Base-by-base conservation (phyloP, 352 stramenopile genomes). In the Phytophthora constricta region DNA sequence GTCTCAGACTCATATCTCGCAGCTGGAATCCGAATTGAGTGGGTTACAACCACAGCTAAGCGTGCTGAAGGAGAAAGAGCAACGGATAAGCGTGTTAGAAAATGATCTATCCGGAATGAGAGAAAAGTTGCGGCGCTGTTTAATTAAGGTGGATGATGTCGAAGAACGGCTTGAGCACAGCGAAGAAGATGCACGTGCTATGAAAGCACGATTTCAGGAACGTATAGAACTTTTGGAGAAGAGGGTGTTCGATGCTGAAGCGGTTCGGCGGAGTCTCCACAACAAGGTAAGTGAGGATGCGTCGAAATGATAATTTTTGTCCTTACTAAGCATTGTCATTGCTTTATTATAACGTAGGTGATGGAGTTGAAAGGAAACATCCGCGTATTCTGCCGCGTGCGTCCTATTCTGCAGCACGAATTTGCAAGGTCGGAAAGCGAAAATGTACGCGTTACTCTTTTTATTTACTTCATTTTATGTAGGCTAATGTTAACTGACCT, bases 281-380 rank as follows among this genome's bases (percentile, higher is more conserved):
- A 95, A 96, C 82, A 91, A 96, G 81, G 85, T 89, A 74, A 17
- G 42, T 10, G 1, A 22, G 13, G 13, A 17, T 23, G 22, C 14
- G 41, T 13, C 41, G 17, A 22, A 23, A 5, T 2, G 17, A 20
- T 14, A 7, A 23, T 25, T 22, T 22, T 23, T 22, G 19, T 47
- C 9, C 13, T 47, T 47, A 5, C 22, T 23, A n/a, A 10, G n/a
- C n/a, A n/a, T n/a, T n/a, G n/a, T n/a, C 13, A 42, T 22, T 64
- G 9, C 56, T 71, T 20, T 16, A 7, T 33, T 70, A 34, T n/a
- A 11, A 17, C 39, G 26, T 58, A 93, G 86, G 89, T 98, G 4
- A 98, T 99, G 90, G 92, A 99, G 66, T 71, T 99, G 4, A 98
- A 97, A 74, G 97, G 97, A 20, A 99, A 98, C 69, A 98, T 99